These are phyloP conservation scores for Psidium friedrichsthalianum DNA, from an alignment of 345 rosid species.

Conservation along the genomic window DNA sequence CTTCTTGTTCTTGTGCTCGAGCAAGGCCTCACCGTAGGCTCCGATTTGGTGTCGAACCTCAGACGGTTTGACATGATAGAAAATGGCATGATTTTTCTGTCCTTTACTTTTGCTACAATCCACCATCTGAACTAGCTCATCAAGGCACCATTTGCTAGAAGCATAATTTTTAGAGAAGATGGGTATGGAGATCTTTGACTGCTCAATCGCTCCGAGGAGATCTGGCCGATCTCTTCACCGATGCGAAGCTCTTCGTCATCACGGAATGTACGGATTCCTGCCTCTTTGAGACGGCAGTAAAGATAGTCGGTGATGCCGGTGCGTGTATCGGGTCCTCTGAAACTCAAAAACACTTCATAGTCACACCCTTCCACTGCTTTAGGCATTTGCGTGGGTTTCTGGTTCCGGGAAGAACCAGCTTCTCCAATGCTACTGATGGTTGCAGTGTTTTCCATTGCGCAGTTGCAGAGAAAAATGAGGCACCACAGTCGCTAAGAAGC, in stretches of 20 bases:
- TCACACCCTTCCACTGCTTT: no score
- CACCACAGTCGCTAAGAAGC: no score
- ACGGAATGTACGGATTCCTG: background rate
- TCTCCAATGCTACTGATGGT: background rate
- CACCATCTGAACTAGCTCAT: background rate
- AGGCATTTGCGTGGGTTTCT: background rate
- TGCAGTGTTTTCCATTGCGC: background rate
- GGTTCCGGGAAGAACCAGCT: background rate
- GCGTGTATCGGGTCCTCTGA: no score
- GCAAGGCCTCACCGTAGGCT: background rate
- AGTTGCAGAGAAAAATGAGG: no score
- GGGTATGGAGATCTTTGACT: constrained; percentile 3
- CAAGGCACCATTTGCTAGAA: background rate
- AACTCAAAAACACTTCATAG: no score
- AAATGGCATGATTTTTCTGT: background rate
- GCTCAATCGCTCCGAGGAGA: background rate
- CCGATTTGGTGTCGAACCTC: background rate
- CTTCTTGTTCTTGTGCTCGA: background rate
- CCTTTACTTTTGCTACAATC: background rate
- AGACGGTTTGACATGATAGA: background rate
- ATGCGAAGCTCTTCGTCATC: background rate
- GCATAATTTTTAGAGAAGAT: background rate
- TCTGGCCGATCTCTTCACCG: background rate
- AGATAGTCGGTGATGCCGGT: no score
- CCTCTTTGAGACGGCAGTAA: background rate